Evolutionary conservation across 1,284 basidiomycete genomes (phyloP).

Genomic region (Xanthoconium separans): DNA sequence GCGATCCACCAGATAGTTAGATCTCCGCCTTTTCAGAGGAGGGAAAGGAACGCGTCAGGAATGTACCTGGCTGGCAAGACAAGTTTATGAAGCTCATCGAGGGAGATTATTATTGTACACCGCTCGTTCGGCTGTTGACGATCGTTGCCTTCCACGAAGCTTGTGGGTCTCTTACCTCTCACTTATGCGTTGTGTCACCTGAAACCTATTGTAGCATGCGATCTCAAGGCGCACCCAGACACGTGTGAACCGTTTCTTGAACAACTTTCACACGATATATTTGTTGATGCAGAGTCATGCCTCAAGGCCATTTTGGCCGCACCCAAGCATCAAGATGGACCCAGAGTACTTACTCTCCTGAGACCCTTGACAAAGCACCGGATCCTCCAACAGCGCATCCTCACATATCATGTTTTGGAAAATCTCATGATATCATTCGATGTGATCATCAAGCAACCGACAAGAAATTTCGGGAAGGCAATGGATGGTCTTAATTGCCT

Average conservation of each 20-base stretch:
- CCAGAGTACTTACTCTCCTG: constrained; percentile 24
- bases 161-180: constrained; percentile 10
- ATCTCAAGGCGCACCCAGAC: background rate
- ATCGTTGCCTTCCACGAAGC: constrained; percentile 28
- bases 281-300: constrained; percentile 8
- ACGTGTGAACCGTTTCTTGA: background rate
- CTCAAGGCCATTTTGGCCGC: constrained; percentile 12
- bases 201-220: constrained; percentile 11
- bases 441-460: background rate
- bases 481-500: constrained; percentile 27
- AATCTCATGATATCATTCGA: constrained; percentile 17
- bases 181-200: too few relatives aligned
- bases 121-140: constrained; percentile 19
- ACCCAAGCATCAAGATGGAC: constrained; percentile 13
- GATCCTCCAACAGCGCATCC: constrained; percentile 12
- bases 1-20: background rate
- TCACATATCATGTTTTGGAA: constrained; percentile 14
- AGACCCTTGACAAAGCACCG: constrained; percentile 18
- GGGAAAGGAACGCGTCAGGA: constrained; percentile 21
- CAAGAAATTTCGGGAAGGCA: constrained; percentile 16
- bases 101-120: background rate
- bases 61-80: constrained; percentile 9
- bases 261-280: background rate
- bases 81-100: constrained; percentile 13
- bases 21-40: constrained; percentile 12